These are phyloP conservation scores for Eimeria tenella DNA, from an alignment of 169 alveolate genomes.

Conservation along the genomic window DNA sequence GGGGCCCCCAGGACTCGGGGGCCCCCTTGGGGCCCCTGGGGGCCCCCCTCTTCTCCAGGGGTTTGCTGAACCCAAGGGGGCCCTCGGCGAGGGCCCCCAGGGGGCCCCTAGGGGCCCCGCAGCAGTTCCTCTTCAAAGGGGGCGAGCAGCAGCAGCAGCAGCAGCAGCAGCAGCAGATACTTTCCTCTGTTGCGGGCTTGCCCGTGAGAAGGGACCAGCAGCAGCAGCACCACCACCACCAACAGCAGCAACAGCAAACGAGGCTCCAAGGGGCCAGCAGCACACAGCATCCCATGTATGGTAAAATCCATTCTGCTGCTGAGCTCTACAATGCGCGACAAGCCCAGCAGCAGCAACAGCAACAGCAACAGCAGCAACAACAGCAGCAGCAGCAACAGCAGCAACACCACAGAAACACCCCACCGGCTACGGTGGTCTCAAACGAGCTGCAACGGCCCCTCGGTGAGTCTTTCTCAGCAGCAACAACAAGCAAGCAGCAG, in stretches of 20 bases:
- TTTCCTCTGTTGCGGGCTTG: not conserved
- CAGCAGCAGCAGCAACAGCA: not conserved
- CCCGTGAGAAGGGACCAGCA: not conserved
- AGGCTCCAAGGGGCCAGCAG: not conserved
- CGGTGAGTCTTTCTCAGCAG: not conserved
- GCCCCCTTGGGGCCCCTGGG: slow-evolving; percentile 2
- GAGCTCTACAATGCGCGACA: not conserved
- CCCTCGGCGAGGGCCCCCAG: not conserved
- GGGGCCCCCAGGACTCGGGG: not conserved
- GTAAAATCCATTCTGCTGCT: not conserved
- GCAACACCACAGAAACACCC: not conserved
- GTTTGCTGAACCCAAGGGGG: not conserved
- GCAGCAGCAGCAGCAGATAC: not conserved
- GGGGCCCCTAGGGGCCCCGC: slow-evolving; percentile 19
- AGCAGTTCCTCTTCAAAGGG: not conserved
- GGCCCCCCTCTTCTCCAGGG: not conserved
- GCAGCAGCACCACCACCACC: not conserved
- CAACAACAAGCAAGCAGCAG: not conserved
- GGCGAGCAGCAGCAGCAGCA: not conserved
- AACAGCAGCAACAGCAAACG: not conserved
- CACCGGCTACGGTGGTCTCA: not conserved
- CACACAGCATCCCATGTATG: not conserved
- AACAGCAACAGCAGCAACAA: not conserved
- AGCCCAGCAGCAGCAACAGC: not conserved
- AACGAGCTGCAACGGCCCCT: not conserved